These are phyloP conservation scores for Amanita molliuscula DNA, from an alignment of 768 basidiomycete genomes.

Conservation along the genomic window DNA sequence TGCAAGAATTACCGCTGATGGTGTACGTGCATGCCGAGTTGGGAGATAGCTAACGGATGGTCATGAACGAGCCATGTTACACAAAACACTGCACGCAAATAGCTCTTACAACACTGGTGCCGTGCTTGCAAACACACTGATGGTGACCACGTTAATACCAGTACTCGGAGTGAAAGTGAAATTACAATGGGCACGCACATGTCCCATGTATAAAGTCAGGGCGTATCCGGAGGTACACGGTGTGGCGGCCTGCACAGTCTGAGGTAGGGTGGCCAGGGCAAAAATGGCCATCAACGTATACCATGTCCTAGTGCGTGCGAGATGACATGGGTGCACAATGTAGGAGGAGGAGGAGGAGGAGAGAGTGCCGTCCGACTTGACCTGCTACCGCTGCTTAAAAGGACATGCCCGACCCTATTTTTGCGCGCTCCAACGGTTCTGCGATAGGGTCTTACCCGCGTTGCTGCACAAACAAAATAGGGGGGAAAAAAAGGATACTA, in stretches of 20 bases:
- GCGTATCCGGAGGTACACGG: background rate
- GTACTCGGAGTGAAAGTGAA: no score
- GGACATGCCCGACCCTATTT: no score
- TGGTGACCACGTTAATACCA: background rate
- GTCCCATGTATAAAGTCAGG: background rate
- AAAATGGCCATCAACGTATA: background rate
- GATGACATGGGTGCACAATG: background rate
- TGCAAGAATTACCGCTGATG: background rate
- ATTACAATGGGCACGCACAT: background rate
- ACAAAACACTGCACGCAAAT: no score
- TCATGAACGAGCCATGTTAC: no score
- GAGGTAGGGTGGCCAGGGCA: background rate
- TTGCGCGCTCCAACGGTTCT: no score
- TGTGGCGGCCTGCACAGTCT: background rate
- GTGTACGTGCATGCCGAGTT: background rate
- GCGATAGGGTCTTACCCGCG: no score
- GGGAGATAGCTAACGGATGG: no score
- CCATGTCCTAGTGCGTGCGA: background rate
- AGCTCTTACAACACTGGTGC: background rate
- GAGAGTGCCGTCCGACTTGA: background rate
- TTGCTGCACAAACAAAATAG: no score
- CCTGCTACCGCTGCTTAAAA: background rate
- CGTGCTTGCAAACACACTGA: background rate
- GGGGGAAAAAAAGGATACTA: no score
- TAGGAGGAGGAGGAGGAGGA: background rate